These are phyloP conservation scores for Colletotrichum lupini DNA, from an alignment of 2,329 filamentous ascomycete species.

Conservation along the genomic window DNA sequence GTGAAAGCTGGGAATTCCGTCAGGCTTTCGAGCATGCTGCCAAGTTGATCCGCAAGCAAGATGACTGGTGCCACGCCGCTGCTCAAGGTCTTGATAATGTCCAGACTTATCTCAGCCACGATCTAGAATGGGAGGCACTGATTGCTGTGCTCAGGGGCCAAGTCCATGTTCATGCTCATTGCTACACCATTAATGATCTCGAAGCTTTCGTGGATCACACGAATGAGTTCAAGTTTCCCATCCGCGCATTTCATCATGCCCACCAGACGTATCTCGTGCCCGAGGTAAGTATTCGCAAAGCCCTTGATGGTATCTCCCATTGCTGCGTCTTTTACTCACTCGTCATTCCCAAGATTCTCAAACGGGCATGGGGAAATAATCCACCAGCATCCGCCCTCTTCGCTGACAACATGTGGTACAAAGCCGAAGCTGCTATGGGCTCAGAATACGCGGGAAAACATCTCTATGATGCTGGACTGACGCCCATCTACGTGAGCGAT, in stretches of 20 bases:
- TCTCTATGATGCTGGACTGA: constrained; percentile 72
- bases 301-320: accelerated
- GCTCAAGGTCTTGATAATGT: constrained; percentile 61
- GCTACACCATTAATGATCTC: constrained; percentile 76
- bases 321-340: not conserved
- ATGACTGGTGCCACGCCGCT: constrained; percentile 75
- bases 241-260: constrained; percentile 77
- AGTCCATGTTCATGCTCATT: constrained; percentile 77
- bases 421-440: constrained; percentile 72
- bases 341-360: constrained; percentile 55
- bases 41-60: constrained; percentile 66
- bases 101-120: constrained; percentile 68
- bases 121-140: constrained; percentile 72
- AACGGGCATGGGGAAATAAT: constrained; percentile 64
- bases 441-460: constrained; percentile 75
- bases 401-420: constrained; percentile 80
- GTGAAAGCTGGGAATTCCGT: constrained; percentile 76
- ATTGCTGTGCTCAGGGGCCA: constrained; percentile 73
- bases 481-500: constrained; percentile 74
- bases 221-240: constrained; percentile 76
- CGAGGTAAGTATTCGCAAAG: constrained; percentile 56
- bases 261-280: constrained; percentile 75
- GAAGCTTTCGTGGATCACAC: constrained; percentile 77
- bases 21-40: constrained; percentile 74
- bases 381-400: constrained; percentile 71